Evolutionary conservation across 2,329 filamentous ascomycete species (phyloP), one percentile per base, ranked within the genome.

Genomic region (Amesomyces nigricolor): DNA sequence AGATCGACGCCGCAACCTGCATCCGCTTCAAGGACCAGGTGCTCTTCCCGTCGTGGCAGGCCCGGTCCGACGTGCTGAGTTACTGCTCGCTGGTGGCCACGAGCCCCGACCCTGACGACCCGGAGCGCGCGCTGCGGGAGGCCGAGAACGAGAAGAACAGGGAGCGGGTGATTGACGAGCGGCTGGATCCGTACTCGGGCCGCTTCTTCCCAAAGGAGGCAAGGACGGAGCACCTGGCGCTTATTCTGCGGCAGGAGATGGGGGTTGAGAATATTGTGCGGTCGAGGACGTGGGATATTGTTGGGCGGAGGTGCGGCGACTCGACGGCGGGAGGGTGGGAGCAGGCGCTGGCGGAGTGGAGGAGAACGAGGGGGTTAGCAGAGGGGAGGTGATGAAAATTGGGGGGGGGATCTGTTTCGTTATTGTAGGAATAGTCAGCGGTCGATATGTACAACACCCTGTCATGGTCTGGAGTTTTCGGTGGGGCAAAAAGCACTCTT

Each of bases 21-120:
- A 74, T 78, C 40, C 67, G 68, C 0, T 97, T 97, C 71, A 89
- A 89, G 62, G 76, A 89, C 11, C 76, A 82, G 22, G 83, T 95
- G 1, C 73, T 99, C 2, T 96, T 96, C 64, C 89, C 91, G 0
- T 87, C 88, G 26, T 99, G 94, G 94, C 85, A 92, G 64, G 78
- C 81, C 4, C 82, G 94, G 38, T 86, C 86, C 14, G 86, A 95
- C 66, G 87, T 96, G 1, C 75, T 97, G 53, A 88, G 85, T 63
- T 99, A 96, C 71, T 99, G 94, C 72, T 85, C 89, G 2, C 80
- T 86, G 37, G 91, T 99, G 0, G 92, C 92, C 3, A 90, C 89
- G 10, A 88, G 85, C 57, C 88, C 90, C 0, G 91, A 97, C 65
- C 90, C 90, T 0, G 81, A 92, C 57, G 91, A 96, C 64, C 91